A percentile compares a stretch with the other conserved stretches of the same genome.
Conservation (phyloP, 1,139 yeast genomes). For the Martiniozyma asiatica region DNA sequence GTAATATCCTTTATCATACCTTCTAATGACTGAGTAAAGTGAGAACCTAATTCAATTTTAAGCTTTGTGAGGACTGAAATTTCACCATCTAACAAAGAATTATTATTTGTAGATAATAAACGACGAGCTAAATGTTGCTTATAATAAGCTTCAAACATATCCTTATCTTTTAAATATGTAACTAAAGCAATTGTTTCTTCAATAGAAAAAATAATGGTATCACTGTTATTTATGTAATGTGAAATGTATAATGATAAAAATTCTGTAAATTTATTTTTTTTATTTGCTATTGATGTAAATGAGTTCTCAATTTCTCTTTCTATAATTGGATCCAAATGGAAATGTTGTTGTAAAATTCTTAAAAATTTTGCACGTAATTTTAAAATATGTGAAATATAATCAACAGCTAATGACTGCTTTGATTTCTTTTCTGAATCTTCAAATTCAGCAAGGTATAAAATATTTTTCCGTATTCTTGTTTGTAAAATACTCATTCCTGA, state of each 20-base stretch:
- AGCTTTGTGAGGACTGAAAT: slow-evolving; percentile 50
- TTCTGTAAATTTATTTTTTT: slow-evolving; percentile 54
- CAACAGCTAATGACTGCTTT: slow-evolving; percentile 49
- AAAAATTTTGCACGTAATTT: slow-evolving; percentile 42
- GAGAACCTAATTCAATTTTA: slow-evolving; percentile 68
- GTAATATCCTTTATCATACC: slow-evolving; percentile 84
- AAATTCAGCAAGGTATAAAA: too few relatives aligned
- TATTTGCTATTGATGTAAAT: too few relatives aligned
- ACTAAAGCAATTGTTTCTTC: slow-evolving; percentile 42
- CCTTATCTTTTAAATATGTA: slow-evolving; percentile 68
- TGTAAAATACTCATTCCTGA: too few relatives aligned
- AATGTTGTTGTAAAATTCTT: slow-evolving; percentile 33
- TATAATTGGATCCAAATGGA: slow-evolving; percentile 36
- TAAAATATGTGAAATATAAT: slow-evolving; percentile 59
- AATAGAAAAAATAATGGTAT: neutral
- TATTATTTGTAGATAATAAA: slow-evolving; percentile 30
- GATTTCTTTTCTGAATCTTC: too few relatives aligned
- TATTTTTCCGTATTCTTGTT: too few relatives aligned
- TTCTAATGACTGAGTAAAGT: slow-evolving; percentile 70
- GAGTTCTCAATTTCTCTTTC: slow-evolving; percentile 48
- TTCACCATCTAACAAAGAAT: slow-evolving; percentile 42
- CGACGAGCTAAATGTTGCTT: slow-evolving; percentile 83
- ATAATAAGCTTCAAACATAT: slow-evolving; percentile 75
- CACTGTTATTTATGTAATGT: slow-evolving; percentile 48
- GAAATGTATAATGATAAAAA: slow-evolving; percentile 67